Evolutionary conservation across 495 filamentous ascomycete genomes (phyloP), one percentile per base, ranked within the genome.

Genomic region (Hypoxylon fragiforme): DNA sequence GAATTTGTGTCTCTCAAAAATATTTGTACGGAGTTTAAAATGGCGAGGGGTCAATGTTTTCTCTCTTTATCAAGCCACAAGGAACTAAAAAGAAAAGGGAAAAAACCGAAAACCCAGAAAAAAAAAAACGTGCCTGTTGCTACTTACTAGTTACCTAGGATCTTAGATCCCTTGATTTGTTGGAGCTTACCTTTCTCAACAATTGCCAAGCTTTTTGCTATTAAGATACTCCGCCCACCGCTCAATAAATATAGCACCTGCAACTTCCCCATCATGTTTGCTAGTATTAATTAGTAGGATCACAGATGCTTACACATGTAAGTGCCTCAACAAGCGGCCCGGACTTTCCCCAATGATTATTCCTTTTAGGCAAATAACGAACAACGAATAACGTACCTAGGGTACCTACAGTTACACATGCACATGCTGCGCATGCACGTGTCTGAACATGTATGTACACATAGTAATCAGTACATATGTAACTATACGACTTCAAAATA

Each of bases 81-180:
- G 8, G 28, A 28, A 28, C 9, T 9, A 28, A 28, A 4, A 4
- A 28, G 9, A n/a, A n/a, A n/a, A n/a, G n/a, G n/a, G n/a, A n/a
- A 12, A 50, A 40, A 31, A 50, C 44, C 44, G 14, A 46, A 11
- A 8, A 36, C 7, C 19, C 13, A 18, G 8, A 28, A 42, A 24
- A 42, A 24, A 15, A 20, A 13, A 14, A 28, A 42, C 38, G 26
- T 20, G 18, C 24, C 18, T 16, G 2, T 19, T 21, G 32, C 36
- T 3, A 13, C 7, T 35, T 35, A 7, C 3, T 13, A 3, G 6
- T 9, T 6, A 13, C 31, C 31, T 35, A 6, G 12, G 31, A 12
- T 9, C 31, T 12, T 15, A 54, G 41, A 50, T 55, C 51, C 44
- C 28, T 41, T 47, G 66, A 67, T 60, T 53, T 67, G 61, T 64